phyloP scores from a whole-genome alignment of 495 filamentous ascomycete genomes.

The Penicillium canariense region DNA sequence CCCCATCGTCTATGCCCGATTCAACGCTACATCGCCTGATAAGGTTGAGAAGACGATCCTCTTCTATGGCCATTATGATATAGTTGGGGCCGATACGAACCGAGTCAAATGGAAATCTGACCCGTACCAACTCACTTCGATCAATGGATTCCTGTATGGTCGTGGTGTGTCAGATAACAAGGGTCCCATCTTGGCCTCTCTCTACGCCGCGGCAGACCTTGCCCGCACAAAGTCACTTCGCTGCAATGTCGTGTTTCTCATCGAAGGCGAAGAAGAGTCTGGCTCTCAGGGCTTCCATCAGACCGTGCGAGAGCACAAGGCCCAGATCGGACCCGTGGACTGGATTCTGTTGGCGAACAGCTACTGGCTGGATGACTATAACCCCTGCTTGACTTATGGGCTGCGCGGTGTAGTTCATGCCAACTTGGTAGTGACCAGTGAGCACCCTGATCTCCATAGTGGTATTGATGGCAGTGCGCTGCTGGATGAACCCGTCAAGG shows the following conservation, averaged over 20 bases:
- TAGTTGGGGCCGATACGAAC: constrained; percentile 87
- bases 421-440: constrained; percentile 79
- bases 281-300: constrained; percentile 86
- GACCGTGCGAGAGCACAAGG: constrained; percentile 71
- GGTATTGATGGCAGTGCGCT: constrained; percentile 90
- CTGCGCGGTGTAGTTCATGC: constrained; percentile 93
- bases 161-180: constrained; percentile 97
- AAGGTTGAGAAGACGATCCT: constrained; percentile 80
- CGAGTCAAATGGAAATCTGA: constrained; percentile 76
- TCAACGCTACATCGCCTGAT: constrained; percentile 56
- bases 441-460: constrained; percentile 86
- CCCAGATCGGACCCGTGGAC: constrained; percentile 84
- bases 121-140: constrained; percentile 79
- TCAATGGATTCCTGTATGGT: constrained; percentile 94
- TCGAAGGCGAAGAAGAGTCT: constrained; percentile 96
- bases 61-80: constrained; percentile 98
- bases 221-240: constrained; percentile 72
- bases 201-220: constrained; percentile 89
- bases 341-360: constrained; percentile 95
- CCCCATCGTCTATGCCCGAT: constrained; percentile 86
- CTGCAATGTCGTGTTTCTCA: constrained; percentile 86
- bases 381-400: constrained; percentile 93
- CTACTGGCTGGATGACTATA: constrained; percentile 96
- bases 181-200: constrained; percentile 85
- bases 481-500: constrained; percentile 86